These are phyloP conservation scores for Arabis hirsuta DNA, from an alignment of 345 rosid species.

Conservation along the genomic window DNA sequence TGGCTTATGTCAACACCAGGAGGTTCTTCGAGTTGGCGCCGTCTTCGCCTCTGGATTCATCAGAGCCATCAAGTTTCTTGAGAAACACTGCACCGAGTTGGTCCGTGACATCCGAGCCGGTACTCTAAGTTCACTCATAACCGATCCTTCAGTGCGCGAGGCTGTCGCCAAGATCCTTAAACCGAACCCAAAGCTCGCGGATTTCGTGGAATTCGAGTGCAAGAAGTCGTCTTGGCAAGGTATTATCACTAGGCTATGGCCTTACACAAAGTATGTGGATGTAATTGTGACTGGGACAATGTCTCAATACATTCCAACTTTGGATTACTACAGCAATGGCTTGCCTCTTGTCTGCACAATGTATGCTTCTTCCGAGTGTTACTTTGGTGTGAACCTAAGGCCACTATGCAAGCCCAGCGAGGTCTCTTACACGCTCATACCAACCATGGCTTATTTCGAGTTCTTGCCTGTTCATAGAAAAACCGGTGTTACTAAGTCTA, in stretches of 20 bases:
- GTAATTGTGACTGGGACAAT: constrained; percentile 98
- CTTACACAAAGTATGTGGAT: constrained; percentile 85
- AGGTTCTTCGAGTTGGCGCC: constrained; percentile 82
- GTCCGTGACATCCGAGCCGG: constrained; percentile 64
- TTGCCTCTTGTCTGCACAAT: constrained; percentile 95
- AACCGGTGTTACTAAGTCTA: constrained; percentile 62
- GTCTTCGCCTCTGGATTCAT: constrained; percentile 88
- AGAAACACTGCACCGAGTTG: constrained; percentile 62
- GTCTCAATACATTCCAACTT: constrained; percentile 96
- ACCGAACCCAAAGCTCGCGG: constrained; percentile 67
- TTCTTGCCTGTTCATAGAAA: constrained; percentile 81
- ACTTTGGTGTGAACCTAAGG: constrained; percentile 84
- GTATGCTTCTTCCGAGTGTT: constrained; percentile 99
- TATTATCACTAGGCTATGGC: constrained; percentile 77
- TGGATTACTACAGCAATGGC: constrained; percentile 85
- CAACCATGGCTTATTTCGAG: constrained; percentile 95
- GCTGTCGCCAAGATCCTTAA: constrained; percentile 63
- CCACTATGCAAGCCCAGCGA: constrained; percentile 89
- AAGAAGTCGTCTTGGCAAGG: constrained; percentile 66
- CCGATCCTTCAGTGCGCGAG: constrained; percentile 62
- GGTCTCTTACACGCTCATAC: constrained; percentile 88
- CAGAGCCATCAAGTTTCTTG: constrained; percentile 76
- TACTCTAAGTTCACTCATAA: constrained; percentile 52
- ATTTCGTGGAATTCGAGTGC: constrained; percentile 60
- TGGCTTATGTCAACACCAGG: constrained; percentile 65